These are phyloP conservation scores for Prunus dulcis DNA, from an alignment of 306 rosid genomes.

Conservation along the genomic window DNA sequence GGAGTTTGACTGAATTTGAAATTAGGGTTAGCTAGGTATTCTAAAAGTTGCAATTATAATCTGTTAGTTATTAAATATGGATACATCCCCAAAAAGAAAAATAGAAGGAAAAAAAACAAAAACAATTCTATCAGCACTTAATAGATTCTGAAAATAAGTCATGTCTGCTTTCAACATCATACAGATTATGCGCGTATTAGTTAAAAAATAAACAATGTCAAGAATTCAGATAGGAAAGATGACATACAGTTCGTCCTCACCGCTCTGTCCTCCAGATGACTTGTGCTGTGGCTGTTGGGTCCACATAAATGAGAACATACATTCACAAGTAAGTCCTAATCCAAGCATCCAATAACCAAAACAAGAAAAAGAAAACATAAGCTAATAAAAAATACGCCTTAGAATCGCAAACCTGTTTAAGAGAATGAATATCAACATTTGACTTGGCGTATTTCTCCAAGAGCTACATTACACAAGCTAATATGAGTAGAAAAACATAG, in stretches of 20 bases:
- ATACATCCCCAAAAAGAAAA: neutral
- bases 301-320: constrained; percentile 25
- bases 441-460: constrained; percentile 48
- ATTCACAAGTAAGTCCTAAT: constrained; percentile 6
- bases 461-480: constrained; percentile 34
- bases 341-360: neutral
- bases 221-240: constrained; percentile 18
- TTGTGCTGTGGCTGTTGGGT: constrained; percentile 30
- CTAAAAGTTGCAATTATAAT: too few species aligned
- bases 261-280: constrained; percentile 21
- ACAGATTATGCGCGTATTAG: neutral
- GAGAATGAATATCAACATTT: constrained; percentile 39
- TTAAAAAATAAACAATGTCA: neutral
- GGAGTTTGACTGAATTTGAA: too few species aligned
- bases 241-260: constrained; percentile 48
- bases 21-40: too few species aligned
- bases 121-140: neutral
- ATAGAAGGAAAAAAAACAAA: neutral
- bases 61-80: neutral
- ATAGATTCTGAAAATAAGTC: neutral
- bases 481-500: constrained; percentile 27
- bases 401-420: constrained; percentile 41
- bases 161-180: neutral
- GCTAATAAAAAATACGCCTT: neutral
- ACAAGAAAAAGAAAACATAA: neutral